Conservation (phyloP, 1,284 basidiomycete species). For the Amylostereum areolatum region DNA sequence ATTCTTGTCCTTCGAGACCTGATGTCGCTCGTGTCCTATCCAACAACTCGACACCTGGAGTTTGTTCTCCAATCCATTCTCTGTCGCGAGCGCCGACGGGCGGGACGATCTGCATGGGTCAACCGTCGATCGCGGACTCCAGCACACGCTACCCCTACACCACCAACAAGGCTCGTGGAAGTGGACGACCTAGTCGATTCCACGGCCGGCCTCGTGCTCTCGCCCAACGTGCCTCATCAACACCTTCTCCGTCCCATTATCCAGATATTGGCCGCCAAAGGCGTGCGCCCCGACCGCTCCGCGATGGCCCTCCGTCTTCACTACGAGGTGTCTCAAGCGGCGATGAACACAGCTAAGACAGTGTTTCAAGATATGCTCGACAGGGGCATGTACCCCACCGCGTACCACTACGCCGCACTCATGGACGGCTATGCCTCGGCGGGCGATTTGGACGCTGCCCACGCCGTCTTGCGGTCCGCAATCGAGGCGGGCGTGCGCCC, state of each 20-base stretch:
- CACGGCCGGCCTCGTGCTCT: conserved; percentile 25
- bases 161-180: background rate
- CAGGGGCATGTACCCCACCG: conserved; percentile 60
- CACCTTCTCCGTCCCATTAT: conserved; percentile 38
- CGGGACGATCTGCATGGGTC: background rate
- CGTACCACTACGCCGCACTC: conserved; percentile 62
- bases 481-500: conserved; percentile 41
- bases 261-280: conserved; percentile 37
- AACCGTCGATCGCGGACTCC: too few species aligned
- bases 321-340: conserved; percentile 46
- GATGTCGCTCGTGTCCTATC: conserved; percentile 29
- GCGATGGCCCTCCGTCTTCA: conserved; percentile 56
- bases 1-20: conserved; percentile 40
- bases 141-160: too few species aligned
- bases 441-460: conserved; percentile 50
- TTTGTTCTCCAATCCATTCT: conserved; percentile 1
- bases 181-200: background rate
- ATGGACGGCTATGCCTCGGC: conserved; percentile 58
- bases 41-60: conserved; percentile 34
- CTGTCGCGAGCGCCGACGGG: background rate
- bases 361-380: conserved; percentile 52
- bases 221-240: conserved; percentile 31
- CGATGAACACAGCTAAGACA: conserved; percentile 43
- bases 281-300: conserved; percentile 47
- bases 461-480: conserved; percentile 46